phyloP scores from a whole-genome alignment of 1,139 yeast genomes.

The Lodderomyces oxycetoniae region DNA sequence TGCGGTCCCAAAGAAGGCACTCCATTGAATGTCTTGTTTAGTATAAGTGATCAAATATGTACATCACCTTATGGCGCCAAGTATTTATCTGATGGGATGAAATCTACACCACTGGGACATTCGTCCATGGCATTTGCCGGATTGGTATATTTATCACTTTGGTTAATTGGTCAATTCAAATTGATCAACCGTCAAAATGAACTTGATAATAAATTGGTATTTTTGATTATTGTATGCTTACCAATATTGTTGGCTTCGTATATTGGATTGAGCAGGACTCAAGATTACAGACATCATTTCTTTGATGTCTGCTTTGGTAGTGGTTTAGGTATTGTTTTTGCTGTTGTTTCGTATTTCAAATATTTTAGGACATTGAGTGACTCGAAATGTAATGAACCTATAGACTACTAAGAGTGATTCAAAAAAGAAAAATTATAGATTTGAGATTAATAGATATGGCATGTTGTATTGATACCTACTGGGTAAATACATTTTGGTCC shows the following conservation, averaged over 20 bases:
- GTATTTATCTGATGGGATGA: constrained; percentile 38
- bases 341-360: constrained; percentile 33
- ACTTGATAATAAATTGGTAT: not conserved
- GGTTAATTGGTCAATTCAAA: constrained; percentile 39
- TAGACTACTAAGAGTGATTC: not conserved
- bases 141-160: constrained; percentile 33
- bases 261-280: constrained; percentile 37
- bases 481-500: too few relatives aligned
- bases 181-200: constrained; percentile 13
- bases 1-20: constrained; percentile 35
- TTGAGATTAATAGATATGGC: not conserved
- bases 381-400: not conserved
- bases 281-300: constrained; percentile 44
- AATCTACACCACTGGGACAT: constrained; percentile 47
- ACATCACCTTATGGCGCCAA: constrained; percentile 34
- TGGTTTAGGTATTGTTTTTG: constrained; percentile 28
- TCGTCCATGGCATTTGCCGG: constrained; percentile 42
- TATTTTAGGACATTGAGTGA: constrained; percentile 16
- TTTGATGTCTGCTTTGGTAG: constrained; percentile 38
- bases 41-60: constrained; percentile 31
- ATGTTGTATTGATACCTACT: not conserved
- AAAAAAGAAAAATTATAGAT: not conserved
- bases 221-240: constrained; percentile 15
- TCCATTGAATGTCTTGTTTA: constrained; percentile 28
- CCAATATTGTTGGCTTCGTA: constrained; percentile 33